Conservation (phyloP, 164 flowering plant genomes). For the Litsea cubeba region DNA sequence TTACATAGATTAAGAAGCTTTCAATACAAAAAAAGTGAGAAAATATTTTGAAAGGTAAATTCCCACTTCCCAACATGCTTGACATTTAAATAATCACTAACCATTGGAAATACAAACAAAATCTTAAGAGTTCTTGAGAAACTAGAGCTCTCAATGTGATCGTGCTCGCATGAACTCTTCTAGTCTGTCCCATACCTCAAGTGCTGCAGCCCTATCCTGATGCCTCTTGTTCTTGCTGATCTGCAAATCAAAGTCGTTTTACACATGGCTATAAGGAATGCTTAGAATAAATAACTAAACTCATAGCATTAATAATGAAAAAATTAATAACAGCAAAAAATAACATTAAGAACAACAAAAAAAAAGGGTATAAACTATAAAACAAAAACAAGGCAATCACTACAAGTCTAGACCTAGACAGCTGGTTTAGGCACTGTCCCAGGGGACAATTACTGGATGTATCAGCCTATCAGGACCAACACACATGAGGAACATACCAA, state of each 20-base stretch:
- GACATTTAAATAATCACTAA: not conserved
- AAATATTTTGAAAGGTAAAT: not conserved
- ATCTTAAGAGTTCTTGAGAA: not conserved
- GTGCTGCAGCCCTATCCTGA: conserved; percentile 97
- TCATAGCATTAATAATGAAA: too few relatives aligned
- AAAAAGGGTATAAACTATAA: too few relatives aligned
- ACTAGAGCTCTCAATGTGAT: conserved; percentile 55
- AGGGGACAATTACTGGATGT: too few relatives aligned
- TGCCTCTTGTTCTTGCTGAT: conserved; percentile 96
- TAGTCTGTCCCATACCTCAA: conserved; percentile 95
- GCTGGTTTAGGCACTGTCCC: too few relatives aligned
- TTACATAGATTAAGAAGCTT: not conserved
- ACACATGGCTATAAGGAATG: not conserved
- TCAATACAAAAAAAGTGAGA: not conserved
- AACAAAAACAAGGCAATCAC: not conserved
- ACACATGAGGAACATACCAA: not conserved
- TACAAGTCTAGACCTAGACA: too few relatives aligned
- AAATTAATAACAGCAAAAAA: not conserved
- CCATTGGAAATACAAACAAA: not conserved
- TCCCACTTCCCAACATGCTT: conserved; percentile 3
- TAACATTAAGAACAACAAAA: too few relatives aligned
- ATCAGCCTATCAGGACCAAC: too few relatives aligned
- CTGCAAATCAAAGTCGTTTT: conserved; percentile 31
- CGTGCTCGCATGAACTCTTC: conserved; percentile 91
- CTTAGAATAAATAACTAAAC: not conserved